phyloP scores from a whole-genome alignment of 768 basidiomycete genomes.

The Boletus tomentosulus region DNA sequence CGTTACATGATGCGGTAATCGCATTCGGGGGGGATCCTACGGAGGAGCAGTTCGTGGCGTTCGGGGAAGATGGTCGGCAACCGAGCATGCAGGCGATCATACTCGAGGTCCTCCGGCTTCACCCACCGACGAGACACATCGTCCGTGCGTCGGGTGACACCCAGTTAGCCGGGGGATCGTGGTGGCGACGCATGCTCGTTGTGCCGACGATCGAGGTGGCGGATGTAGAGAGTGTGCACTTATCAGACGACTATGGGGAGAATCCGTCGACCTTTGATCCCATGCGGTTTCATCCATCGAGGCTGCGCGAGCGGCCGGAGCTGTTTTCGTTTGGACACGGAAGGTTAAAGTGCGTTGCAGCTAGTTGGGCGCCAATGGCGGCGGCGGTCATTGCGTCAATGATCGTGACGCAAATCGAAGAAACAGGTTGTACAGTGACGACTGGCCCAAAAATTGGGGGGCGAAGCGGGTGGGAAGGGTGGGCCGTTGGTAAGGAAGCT shows the following conservation, averaged over 20 bases:
- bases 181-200: conserved; percentile 14
- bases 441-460: conserved; percentile 30
- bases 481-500: conserved; percentile 22
- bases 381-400: conserved; percentile 46
- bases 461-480: conserved; percentile 48
- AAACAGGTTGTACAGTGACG: conserved; percentile 16
- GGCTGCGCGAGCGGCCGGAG: conserved; percentile 19
- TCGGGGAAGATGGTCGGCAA: conserved; percentile 7
- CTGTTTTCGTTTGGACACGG: conserved; percentile 47
- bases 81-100: conserved; percentile 25
- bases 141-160: conserved; percentile 8
- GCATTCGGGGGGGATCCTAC: conserved; percentile 21
- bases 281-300: conserved; percentile 33
- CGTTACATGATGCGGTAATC: conserved; percentile 24
- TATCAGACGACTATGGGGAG: conserved; percentile 22
- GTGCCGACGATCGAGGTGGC: conserved; percentile 17
- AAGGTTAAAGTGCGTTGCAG: conserved; percentile 37
- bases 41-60: conserved; percentile 14
- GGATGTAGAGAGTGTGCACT: conserved; percentile 20
- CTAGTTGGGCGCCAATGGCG: conserved; percentile 54
- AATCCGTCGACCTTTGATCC: conserved; percentile 44
- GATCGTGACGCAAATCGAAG: conserved; percentile 34
- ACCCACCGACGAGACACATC: conserved; percentile 26
- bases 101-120: conserved; percentile 27
- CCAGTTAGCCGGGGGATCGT: background rate